phyloP scores from a whole-genome alignment of 345 rosid genomes.

The Brassica nigra region DNA sequence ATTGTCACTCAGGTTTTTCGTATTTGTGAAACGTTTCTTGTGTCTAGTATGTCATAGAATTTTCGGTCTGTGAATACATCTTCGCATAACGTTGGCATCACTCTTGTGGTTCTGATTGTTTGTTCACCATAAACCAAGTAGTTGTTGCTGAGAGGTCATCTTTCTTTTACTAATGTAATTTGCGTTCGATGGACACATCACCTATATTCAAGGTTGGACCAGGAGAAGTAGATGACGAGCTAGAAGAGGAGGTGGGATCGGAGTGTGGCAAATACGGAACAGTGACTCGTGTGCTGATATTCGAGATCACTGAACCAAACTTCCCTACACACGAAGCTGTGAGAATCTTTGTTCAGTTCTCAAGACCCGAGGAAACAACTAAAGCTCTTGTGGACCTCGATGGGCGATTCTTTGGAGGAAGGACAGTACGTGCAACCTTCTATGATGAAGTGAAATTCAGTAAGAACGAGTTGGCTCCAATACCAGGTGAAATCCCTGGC shows the following conservation, averaged over 20 bases:
- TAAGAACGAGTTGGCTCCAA: conserved; percentile 57
- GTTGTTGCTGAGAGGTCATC: not conserved
- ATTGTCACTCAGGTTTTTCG: not conserved
- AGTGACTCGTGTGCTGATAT: conserved; percentile 89
- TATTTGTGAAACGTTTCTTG: not conserved
- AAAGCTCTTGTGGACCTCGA: conserved; percentile 83
- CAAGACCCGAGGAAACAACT: conserved; percentile 91
- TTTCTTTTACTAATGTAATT: not conserved
- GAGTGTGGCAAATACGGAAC: conserved; percentile 91
- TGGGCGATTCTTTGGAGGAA: conserved; percentile 89
- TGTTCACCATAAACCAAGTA: not conserved
- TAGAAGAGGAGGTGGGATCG: conserved; percentile 92
- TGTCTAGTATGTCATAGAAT: not conserved
- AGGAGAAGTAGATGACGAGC: conserved; percentile 95
- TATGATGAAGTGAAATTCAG: conserved; percentile 79
- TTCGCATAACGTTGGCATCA: not conserved
- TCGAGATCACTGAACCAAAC: conserved; percentile 87
- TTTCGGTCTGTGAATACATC: not conserved
- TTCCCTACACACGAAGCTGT: conserved; percentile 91
- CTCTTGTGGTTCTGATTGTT: not conserved
- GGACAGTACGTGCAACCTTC: conserved; percentile 66
- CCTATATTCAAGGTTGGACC: conserved; percentile 77
- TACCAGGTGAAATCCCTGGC: conserved; percentile 81
- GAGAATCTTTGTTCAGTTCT: conserved; percentile 89
- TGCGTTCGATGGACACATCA: not conserved